Conservation (phyloP, 2,329 filamentous ascomycete genomes). For the Talaromyces verruculosus region DNA sequence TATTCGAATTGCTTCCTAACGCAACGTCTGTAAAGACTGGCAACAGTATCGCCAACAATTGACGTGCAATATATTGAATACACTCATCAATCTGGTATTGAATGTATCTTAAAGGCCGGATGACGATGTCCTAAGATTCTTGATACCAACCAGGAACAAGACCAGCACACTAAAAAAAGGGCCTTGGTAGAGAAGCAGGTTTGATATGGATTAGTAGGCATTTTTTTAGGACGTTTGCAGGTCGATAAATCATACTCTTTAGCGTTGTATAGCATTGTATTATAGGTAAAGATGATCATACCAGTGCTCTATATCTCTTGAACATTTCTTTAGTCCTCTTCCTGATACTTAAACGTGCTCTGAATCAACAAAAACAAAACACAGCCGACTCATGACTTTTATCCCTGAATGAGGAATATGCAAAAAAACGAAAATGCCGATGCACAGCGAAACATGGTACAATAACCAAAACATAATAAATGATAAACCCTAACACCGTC, state of each 20-base stretch:
- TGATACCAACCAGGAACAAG: no score
- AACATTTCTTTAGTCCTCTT: background rate
- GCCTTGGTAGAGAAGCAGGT: no score
- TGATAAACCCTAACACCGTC: slow-evolving; percentile 12
- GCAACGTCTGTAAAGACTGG: no score
- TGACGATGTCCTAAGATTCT: no score
- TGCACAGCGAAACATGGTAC: background rate
- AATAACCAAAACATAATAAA: background rate
- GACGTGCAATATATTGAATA: no score
- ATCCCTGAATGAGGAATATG: slow-evolving; percentile 3
- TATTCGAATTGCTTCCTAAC: no score
- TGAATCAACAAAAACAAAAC: background rate
- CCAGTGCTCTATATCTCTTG: background rate
- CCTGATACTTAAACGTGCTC: background rate
- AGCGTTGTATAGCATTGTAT: background rate
- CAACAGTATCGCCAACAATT: no score
- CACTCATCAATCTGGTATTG: no score
- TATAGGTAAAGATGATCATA: background rate
- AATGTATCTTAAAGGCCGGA: no score
- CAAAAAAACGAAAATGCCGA: background rate
- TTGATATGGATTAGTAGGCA: no score
- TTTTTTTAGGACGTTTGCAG: no score
- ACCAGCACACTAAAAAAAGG: no score
- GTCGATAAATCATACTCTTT: background rate
- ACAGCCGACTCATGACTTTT: background rate